Base-by-base conservation (phyloP, 2,329 filamentous ascomycete species). In the Tolypocladium tropicale region DNA sequence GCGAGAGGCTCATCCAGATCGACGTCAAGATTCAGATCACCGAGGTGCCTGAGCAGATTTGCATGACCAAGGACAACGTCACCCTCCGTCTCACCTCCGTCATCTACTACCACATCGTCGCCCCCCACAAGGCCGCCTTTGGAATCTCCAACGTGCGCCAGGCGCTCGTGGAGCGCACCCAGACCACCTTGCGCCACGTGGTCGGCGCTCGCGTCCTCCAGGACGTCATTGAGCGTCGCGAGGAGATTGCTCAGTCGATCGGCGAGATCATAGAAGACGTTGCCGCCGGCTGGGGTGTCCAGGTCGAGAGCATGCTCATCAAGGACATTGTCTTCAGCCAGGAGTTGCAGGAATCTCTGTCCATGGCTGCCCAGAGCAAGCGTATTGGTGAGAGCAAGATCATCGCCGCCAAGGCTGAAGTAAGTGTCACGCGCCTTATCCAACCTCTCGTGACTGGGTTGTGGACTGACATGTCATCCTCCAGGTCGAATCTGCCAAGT, bases 61-160 rank as follows among this genome's bases (percentile, higher is more conserved):
- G 94, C 80, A 99, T 99, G 92, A 99, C 94, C 72, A 97, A 97
- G 78, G 94, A 99, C 79, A 99, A 99, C 67, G 94, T 97, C 61
- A 95, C 89, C 50, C 80, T 99, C 46, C 86, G 92, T 65, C 80
- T 99, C 63, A 97, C 92, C 52, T 95, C 90, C 6, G 94, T 99
- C 70, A 96, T 99, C 76, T 99, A 99, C 82, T 99, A 99, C 78
- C 92, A 96, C 79, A 93, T 99, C 68, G 89, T 87, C 55, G 88
- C 89, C 32, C 94, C 94, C 1, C 93, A 97, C 81, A 96, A 95
- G 76, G 91, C 93, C 57, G 93, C 94, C 58, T 99, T 97, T 70
- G 94, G 94, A 63, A 96, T 99, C 71, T 81, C 87, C 74, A 94
- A 97, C 72, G 88, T 99, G 59, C 88, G 89, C 64, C 91, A 95